phyloP scores from a whole-genome alignment of 352 stramenopile genomes.

The Phytophthora agathidicida region DNA sequence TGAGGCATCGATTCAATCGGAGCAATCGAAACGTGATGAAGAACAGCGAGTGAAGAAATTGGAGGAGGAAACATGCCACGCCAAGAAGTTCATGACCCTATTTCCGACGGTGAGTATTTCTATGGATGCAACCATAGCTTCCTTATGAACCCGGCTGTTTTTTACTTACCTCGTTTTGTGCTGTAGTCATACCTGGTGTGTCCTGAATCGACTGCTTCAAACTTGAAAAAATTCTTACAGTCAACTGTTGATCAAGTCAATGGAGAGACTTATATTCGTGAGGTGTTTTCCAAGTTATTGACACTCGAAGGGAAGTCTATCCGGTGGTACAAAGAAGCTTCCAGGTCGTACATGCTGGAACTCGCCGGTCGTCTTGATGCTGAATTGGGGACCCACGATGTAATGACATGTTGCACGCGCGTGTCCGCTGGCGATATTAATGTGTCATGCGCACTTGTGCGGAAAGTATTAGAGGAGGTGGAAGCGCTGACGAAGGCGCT shows the following conservation, averaged over 20 bases:
- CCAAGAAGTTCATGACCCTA: constrained; percentile 63
- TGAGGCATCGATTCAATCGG: constrained; percentile 76
- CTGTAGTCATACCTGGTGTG: constrained; percentile 65
- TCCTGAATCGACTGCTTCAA: constrained; percentile 35
- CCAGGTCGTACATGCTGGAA: constrained; percentile 74
- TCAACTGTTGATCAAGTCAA: constrained; percentile 54
- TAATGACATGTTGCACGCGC: constrained; percentile 52
- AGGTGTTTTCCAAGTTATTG: constrained; percentile 63
- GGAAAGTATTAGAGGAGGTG: constrained; percentile 54
- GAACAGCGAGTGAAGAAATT: constrained; percentile 59
- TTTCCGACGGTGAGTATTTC: constrained; percentile 62
- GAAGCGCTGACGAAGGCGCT: constrained; percentile 54
- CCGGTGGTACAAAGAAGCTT: constrained; percentile 70
- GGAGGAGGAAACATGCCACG: constrained; percentile 54
- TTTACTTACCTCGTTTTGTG: background rate
- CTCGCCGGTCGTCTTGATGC: constrained; percentile 60
- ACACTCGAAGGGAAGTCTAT: constrained; percentile 74
- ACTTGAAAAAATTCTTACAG: constrained; percentile 55
- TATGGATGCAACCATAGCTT: too few species aligned
- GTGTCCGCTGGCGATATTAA: constrained; percentile 7
- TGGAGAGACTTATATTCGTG: constrained; percentile 50
- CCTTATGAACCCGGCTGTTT: background rate
- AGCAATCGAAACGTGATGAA: constrained; percentile 69
- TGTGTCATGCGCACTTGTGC: constrained; percentile 53
- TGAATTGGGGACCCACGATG: constrained; percentile 46